Base-by-base conservation (phyloP, 805 yeast species). In the Monosporozyma siamensis region DNA sequence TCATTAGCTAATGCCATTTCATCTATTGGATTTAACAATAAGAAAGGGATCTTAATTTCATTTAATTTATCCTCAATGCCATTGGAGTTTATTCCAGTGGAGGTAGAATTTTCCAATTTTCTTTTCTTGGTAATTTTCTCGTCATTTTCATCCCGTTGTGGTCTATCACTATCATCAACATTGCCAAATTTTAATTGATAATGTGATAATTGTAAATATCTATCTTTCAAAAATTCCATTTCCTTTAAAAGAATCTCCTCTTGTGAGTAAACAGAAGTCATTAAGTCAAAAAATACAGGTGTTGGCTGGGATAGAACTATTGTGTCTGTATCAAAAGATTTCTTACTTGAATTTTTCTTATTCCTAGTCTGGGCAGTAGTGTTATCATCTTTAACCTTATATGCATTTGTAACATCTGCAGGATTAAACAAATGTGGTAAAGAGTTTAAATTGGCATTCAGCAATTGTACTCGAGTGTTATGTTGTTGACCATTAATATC, bases 211-310 rank as follows among this genome's bases (percentile, higher is more conserved):
- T 53, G 55, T 5, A 38, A n/a, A 15, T 52, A 41, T 39, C 51
- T 47, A 9, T 30, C 37, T 17, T 43, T 44, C 30, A 57, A 40
- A 21, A 50, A 50, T 2, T 48, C 39, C 40, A 54, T 47, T 44
- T 57, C 60, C 39, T 50, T 52, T 9, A 48, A 24, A 4, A 51
- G 32, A 1, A 56, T 37, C 23, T 51, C 57, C 20, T 50, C 51
- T 36, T 52, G 54, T 6, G 53, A 46, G 31, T 48, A 47, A 5
- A 45, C 36, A 3, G 51, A 46, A 9, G 49, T 42, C 40, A 53
- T 37, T 8, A 45, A 11, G 41, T 50, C 54, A 32, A 36, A 44
- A 10, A 41, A 32, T 1, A 46, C 45, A 14, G 46, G 42, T 8
- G 38, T 41, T 9, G 35, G 35, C 12, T 32, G 23, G 7, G 17